Base-by-base conservation (phyloP, 2,329 filamentous ascomycete species). In the Paracoccidioides lutzii region DNA sequence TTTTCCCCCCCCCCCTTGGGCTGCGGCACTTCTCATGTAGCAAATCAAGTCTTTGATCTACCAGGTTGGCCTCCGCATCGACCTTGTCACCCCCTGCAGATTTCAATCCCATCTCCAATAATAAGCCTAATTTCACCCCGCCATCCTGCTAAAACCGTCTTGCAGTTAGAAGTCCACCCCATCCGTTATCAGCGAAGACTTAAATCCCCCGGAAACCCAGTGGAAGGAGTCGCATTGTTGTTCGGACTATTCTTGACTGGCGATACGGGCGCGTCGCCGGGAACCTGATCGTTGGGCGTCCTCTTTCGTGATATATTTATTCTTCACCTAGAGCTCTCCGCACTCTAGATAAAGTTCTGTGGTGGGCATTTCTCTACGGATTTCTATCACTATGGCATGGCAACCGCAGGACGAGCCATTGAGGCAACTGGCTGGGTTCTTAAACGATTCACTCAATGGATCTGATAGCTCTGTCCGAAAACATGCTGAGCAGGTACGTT, bases 401-500 rank as follows among this genome's bases (percentile, higher is more conserved):
- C 88, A 95, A 76, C 93, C 93, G 60, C 79, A 87, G 67, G 82
- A 85, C 66, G 88, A 90, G 78, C 89, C 86, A 71, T 78, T 98
- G 77, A 81, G 81, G 78, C 90, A 96, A 80, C 82, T 98, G 62
- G 86, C 89, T 63, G 81, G 84, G 67, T 96, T 84, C 73, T 81
- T 98, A 67, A 88, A 85, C 75, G 90, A 97, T 76, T 96, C 93
- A 46, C 78, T 97, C 66, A 94, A 88, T 70, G 86, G 85, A 63
- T 85, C 87, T 69, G 82, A 95, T 73, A 83, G 83, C 69, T 77
- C 73, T 65, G 84, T 85, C 54, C 90, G 93, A 72, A 94, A 91
- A 74, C 86, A 94, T 72, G 91, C 93, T 56, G 91, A 95, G 75
- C 74, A 82, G 71, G 90, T 95, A 69, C 77, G 86, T 50, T 12